These are phyloP conservation scores for Lipomyces starkeyi DNA, from an alignment of 805 yeast genomes.

Conservation along the genomic window DNA sequence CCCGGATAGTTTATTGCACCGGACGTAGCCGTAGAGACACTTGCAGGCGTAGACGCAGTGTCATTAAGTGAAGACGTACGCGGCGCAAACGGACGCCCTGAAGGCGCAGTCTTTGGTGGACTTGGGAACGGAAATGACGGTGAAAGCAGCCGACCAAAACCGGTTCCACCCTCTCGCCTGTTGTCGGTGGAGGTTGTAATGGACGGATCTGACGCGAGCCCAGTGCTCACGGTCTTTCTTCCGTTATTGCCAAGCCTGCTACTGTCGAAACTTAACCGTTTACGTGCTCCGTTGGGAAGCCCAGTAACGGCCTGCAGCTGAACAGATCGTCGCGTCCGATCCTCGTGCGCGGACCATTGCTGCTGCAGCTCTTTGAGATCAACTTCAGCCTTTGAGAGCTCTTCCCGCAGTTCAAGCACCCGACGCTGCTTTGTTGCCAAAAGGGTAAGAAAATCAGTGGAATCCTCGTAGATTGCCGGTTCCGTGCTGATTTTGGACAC, in stretches of 20 bases:
- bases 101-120: slow-evolving; percentile 36
- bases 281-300: neutral
- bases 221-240: neutral
- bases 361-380: slow-evolving; percentile 42
- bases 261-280: slow-evolving; percentile 9
- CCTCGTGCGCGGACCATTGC: slow-evolving; percentile 34
- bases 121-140: slow-evolving; percentile 36
- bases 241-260: neutral
- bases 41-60: neutral
- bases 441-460: slow-evolving; percentile 41
- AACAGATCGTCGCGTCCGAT: slow-evolving; percentile 24
- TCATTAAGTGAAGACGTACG: slow-evolving; percentile 31
- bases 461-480: slow-evolving; percentile 15
- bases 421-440: slow-evolving; percentile 50
- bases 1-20: slow-evolving; percentile 3
- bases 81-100: slow-evolving; percentile 35
- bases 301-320: slow-evolving; percentile 20
- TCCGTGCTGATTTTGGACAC: slow-evolving; percentile 16
- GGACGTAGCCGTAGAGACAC: neutral
- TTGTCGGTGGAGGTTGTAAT: neutral
- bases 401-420: slow-evolving; percentile 47
- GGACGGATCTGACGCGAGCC: neutral
- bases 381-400: slow-evolving; percentile 47
- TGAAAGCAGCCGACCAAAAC: slow-evolving; percentile 19
- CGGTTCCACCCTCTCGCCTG: slow-evolving; percentile 9